Evolutionary conservation across 495 filamentous ascomycete genomes (phyloP).

Genomic region (Neurospora cerealis): DNA sequence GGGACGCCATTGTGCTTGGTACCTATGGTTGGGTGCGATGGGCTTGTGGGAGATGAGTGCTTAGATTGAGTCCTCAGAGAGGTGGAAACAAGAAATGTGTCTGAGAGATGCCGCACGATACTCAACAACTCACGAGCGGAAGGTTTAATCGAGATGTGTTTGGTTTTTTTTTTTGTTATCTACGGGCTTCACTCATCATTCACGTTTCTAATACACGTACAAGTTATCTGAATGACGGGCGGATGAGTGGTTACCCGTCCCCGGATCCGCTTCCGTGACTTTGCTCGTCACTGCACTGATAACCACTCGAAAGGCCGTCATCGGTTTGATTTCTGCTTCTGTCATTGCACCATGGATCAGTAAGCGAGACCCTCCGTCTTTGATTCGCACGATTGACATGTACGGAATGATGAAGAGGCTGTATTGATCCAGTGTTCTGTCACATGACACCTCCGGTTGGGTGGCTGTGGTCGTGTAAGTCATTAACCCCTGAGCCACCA

Average conservation of each 20-base stretch:
- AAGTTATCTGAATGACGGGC: neutral
- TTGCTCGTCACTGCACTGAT: neutral
- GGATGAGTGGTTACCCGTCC: neutral
- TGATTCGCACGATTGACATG: neutral
- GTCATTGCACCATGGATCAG: neutral
- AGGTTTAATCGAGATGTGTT: neutral
- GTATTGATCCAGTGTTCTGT: neutral
- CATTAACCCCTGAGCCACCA: neutral
- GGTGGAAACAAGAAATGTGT: neutral
- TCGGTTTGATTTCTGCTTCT: neutral
- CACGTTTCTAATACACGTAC: neutral
- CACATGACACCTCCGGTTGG: neutral
- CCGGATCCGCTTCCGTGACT: neutral
- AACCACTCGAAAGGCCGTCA: neutral
- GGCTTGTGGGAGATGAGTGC: neutral
- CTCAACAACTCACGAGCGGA: neutral
- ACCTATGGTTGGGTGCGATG: neutral
- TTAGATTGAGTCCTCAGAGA: neutral
- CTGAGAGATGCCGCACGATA: neutral
- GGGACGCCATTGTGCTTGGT: constrained; percentile 19
- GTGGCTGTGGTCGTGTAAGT: neutral
- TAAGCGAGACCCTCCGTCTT: neutral
- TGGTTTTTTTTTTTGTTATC: neutral
- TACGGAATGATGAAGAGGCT: neutral
- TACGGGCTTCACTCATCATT: neutral